These are phyloP conservation scores for Trypanosoma avium DNA, from an alignment of 208 protist genomes.

Conservation along the genomic window DNA sequence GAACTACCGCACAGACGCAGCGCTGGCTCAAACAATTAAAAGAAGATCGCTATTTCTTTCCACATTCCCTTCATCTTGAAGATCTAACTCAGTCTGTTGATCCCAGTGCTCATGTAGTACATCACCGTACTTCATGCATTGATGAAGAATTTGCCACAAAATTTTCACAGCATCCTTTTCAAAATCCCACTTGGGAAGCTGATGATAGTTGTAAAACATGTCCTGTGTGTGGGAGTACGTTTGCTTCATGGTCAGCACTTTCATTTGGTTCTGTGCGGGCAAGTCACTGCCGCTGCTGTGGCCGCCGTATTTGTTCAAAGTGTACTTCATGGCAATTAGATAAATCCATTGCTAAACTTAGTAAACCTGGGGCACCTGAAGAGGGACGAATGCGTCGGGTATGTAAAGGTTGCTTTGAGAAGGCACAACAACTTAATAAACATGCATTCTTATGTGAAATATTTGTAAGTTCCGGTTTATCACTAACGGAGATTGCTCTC, in stretches of 20 bases:
- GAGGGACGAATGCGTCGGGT: conserved; percentile 57
- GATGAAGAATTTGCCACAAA: conserved; percentile 45
- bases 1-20: background rate
- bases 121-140: conserved; percentile 13
- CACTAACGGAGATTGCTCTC: conserved; percentile 61
- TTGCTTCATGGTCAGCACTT: conserved; percentile 29
- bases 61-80: conserved; percentile 21
- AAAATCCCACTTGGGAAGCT: conserved; percentile 56
- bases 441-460: conserved; percentile 62
- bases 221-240: conserved; percentile 38
- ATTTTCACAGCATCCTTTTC: conserved; percentile 36
- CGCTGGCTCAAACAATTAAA: conserved; percentile 20
- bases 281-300: conserved; percentile 73
- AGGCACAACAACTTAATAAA: conserved; percentile 43
- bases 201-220: conserved; percentile 48
- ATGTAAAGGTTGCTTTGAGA: conserved; percentile 57
- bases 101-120: background rate
- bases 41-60: conserved; percentile 65
- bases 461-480: conserved; percentile 56
- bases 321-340: conserved; percentile 61
- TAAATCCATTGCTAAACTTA: conserved; percentile 68
- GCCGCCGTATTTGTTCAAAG: conserved; percentile 48
- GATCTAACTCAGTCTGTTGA: conserved; percentile 27
- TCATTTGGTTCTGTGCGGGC: conserved; percentile 35
- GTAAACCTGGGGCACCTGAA: conserved; percentile 46